Evolutionary conservation across 1,284 basidiomycete genomes (phyloP).

Genomic region (Chondrostereum purpureum): DNA sequence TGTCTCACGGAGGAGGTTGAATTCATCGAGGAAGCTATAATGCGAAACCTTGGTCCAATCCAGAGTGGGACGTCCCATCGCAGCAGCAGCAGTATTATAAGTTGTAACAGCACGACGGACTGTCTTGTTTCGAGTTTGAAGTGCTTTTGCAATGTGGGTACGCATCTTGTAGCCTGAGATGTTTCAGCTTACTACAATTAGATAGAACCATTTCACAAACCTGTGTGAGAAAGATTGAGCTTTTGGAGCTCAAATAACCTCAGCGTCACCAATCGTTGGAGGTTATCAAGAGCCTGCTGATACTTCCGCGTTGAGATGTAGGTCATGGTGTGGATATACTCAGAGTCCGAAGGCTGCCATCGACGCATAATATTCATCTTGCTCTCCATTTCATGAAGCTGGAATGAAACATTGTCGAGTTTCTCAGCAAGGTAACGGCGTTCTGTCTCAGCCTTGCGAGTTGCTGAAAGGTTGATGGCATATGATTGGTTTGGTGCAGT

Average conservation of each 20-base stretch:
- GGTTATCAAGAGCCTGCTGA: slow-evolving; percentile 13
- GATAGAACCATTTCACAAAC: slow-evolving; percentile 1
- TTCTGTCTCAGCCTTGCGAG: slow-evolving; percentile 2
- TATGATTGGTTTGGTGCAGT: neutral
- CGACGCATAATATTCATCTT: slow-evolving; percentile 7
- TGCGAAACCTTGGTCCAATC: slow-evolving; percentile 8
- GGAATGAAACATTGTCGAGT: slow-evolving; percentile 8
- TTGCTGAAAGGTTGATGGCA: slow-evolving; percentile 2
- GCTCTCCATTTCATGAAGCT: slow-evolving; percentile 12
- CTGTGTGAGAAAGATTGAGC: slow-evolving; percentile 12
- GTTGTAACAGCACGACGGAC: slow-evolving; percentile 13
- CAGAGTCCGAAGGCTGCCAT: slow-evolving; percentile 9
- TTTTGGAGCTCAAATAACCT: slow-evolving; percentile 20
- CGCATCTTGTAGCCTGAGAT: slow-evolving; percentile 14
- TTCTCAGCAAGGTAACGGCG: slow-evolving; percentile 3
- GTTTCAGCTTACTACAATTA: neutral
- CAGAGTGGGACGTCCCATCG: slow-evolving; percentile 3
- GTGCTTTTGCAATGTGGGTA: slow-evolving; percentile 12
- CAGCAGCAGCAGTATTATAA: slow-evolving; percentile 13
- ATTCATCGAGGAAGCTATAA: slow-evolving; percentile 7
- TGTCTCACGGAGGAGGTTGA: slow-evolving; percentile 5
- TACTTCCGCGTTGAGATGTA: slow-evolving; percentile 14
- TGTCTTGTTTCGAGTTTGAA: slow-evolving; percentile 12
- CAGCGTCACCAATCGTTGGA: slow-evolving; percentile 18
- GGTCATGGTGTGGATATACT: slow-evolving; percentile 9